Base-by-base conservation (phyloP, 805 yeast species). In the Candida qinlingensis region DNA sequence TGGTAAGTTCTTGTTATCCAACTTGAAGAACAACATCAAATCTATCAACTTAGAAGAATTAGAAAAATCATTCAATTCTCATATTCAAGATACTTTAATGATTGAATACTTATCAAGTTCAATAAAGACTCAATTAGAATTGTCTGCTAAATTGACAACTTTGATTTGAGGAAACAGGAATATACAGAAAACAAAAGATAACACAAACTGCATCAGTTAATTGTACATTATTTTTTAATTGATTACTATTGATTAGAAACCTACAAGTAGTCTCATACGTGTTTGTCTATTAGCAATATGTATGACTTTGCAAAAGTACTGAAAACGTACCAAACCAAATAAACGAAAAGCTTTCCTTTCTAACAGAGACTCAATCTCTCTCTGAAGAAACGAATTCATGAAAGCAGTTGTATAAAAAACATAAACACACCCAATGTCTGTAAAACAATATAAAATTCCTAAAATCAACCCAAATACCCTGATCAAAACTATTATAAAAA, bases 61-160 rank as follows among this genome's bases (percentile, higher is more conserved):
- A 58, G 80, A 78, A 61, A 67, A 73, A 54, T 75, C 81, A 53
- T 81, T 87, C 74, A 80, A 79, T 62, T 74, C 78, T 36, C 90
- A 87, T 64, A 73, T 83, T 63, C 89, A 87, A 66, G 96, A 89
- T 60, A 81, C 88, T 39, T 74, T 86, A 52, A 79, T 88, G 81
- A 77, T 89, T 54, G 92, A 87, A 63, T 86, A 84, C 63, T 75
- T 89, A 67, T 84, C 96, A 49, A 81, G 84, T 56, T 86, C 94
- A 47, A 81, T 89, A 58, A 87, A 85, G 71, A 85, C 89, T 54
- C 96, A 89, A 71, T 76, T 87, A 54, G 91, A 85, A 64, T 74
- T 85, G 61, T 80, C 89, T 60, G 81, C 89, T 42, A 81, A 86
- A 65, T 75, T 87, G 60, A 82, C 88, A 42, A 80, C 84, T 35